Percentiles rank a stretch among this genome's conserved stretches.
These are phyloP conservation scores for Kentomonas sorsogonicus DNA, from an alignment of 208 protist species.

Conservation along the genomic window DNA sequence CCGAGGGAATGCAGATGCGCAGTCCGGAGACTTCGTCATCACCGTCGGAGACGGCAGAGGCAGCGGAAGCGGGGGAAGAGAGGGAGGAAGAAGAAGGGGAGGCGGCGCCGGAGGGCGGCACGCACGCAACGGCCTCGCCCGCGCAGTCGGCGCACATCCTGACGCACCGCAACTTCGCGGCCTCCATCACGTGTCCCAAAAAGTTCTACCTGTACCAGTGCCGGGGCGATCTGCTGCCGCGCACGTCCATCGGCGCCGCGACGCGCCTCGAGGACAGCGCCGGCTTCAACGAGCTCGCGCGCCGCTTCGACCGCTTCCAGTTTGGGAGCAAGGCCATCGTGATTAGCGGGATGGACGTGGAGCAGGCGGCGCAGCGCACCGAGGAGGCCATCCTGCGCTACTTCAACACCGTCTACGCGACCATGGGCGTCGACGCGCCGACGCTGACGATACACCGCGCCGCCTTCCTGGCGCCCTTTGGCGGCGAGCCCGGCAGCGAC, in stretches of 20 bases:
- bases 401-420: slow-evolving; percentile 68
- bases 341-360: slow-evolving; percentile 57
- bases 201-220: slow-evolving; percentile 79
- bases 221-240: slow-evolving; percentile 46
- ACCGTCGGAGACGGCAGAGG: too few species aligned
- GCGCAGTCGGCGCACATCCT: slow-evolving; percentile 18
- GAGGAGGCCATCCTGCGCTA: slow-evolving; percentile 67
- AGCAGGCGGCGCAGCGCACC: slow-evolving; percentile 61
- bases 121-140: too few species aligned
- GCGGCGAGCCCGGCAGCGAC: not conserved
- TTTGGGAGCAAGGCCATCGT: slow-evolving; percentile 79
- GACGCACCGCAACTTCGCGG: slow-evolving; percentile 57
- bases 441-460: slow-evolving; percentile 80
- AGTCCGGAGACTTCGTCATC: too few species aligned
- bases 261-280: slow-evolving; percentile 79
- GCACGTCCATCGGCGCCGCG: slow-evolving; percentile 65
- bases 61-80: too few species aligned
- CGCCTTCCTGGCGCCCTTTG: slow-evolving; percentile 63
- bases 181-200: slow-evolving; percentile 75
- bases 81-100: too few species aligned
- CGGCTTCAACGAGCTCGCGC: slow-evolving; percentile 84
- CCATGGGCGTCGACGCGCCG: slow-evolving; percentile 75
- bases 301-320: slow-evolving; percentile 82
- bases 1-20: too few species aligned
- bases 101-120: too few species aligned